Evolutionary conservation across 805 yeast species (phyloP).

Genomic region (Debaryomyces tyrocola): DNA sequence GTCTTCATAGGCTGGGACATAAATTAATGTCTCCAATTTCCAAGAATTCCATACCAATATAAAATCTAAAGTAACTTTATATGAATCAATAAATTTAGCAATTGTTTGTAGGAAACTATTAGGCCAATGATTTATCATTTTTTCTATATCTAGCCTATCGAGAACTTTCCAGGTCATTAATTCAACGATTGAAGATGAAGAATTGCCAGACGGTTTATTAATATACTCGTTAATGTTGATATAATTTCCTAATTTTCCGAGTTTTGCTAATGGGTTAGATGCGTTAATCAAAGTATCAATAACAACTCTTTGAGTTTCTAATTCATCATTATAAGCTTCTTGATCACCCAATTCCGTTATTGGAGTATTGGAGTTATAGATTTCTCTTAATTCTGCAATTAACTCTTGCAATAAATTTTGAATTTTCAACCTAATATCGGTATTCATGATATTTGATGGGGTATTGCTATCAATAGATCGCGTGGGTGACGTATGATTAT

Average conservation of each 20-base stretch:
- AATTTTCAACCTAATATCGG: conserved; percentile 21
- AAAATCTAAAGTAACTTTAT: conserved; percentile 24
- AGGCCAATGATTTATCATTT: conserved; percentile 21
- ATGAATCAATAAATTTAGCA: conserved; percentile 11
- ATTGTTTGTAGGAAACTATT: conserved; percentile 14
- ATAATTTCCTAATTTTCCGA: conserved; percentile 24
- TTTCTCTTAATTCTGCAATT: conserved; percentile 15
- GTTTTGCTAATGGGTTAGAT: conserved; percentile 19
- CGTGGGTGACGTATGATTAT: background rate
- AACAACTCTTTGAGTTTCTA: conserved; percentile 15
- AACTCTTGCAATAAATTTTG: conserved; percentile 25
- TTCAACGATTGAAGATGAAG: conserved; percentile 7
- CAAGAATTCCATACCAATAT: conserved; percentile 27
- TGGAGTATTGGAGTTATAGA: conserved; percentile 12
- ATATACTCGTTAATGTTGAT: conserved; percentile 23
- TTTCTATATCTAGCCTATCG: conserved; percentile 18
- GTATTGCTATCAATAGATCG: conserved; percentile 1
- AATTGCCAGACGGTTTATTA: conserved; percentile 2
- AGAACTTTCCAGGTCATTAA: conserved; percentile 17
- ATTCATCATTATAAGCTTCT: conserved; percentile 9
- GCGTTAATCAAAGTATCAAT: conserved; percentile 12
- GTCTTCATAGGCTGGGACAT: conserved; percentile 17
- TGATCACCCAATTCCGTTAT: conserved; percentile 6
- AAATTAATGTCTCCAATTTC: conserved; percentile 35
- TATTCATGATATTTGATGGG: conserved; percentile 13